These are phyloP conservation scores for Xylaria sp. DNA, from an alignment of 2,329 filamentous ascomycete genomes.

Conservation along the genomic window DNA sequence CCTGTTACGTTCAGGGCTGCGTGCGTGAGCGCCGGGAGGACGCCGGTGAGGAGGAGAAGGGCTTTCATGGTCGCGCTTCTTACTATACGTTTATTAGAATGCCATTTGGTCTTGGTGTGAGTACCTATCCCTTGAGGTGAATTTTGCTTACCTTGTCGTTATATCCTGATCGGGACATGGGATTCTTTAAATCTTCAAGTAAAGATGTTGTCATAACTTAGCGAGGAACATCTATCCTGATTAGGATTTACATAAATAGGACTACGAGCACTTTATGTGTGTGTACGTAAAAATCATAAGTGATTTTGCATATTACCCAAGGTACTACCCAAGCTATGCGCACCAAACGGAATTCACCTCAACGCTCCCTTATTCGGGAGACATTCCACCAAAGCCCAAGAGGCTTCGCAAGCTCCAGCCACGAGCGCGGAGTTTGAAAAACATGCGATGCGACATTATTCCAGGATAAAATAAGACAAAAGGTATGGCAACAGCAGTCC, in stretches of 20 bases:
- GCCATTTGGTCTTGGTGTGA: neutral
- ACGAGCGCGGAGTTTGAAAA: conserved; percentile 16
- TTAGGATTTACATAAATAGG: neutral
- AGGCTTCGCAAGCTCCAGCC: neutral
- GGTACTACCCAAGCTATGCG: neutral
- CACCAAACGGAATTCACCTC: neutral
- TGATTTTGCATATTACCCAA: no score
- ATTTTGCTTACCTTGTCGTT: neutral
- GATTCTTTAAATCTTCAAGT: neutral
- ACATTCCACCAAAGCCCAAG: no score
- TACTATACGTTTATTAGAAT: neutral
- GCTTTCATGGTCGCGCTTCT: conserved; percentile 15
- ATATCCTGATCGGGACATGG: neutral
- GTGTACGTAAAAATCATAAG: neutral
- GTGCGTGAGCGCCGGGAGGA: conserved; percentile 23
- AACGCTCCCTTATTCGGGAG: no score
- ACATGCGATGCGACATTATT: conserved; percentile 15
- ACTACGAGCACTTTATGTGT: neutral
- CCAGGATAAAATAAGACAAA: conserved; percentile 9
- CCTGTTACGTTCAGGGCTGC: conserved; percentile 37
- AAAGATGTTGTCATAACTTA: neutral
- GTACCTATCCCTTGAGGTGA: neutral
- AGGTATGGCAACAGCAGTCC: neutral
- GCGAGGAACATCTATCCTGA: neutral
- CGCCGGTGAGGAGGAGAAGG: conserved; percentile 16